A percentile compares a stretch with the other conserved stretches of the same genome.
Evolutionary conservation across 2,329 filamentous ascomycete genomes (phyloP).

Genomic region (Colletotrichum lini): DNA sequence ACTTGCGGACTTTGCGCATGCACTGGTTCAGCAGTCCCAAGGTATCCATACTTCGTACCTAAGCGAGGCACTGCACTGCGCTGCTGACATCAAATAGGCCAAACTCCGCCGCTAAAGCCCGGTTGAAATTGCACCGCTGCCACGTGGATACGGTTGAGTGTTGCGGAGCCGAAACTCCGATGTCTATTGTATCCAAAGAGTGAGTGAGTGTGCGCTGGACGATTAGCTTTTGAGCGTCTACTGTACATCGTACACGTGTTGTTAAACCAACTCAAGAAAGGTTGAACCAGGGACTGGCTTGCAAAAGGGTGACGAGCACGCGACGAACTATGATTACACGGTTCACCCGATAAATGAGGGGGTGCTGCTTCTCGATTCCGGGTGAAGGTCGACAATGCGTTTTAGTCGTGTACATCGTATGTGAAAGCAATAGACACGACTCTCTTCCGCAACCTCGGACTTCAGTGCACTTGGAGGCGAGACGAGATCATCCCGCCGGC

Average conservation of each 20-base stretch:
- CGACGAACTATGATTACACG: conserved; percentile 25
- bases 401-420: no score
- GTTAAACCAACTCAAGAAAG: no score
- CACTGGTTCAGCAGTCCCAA: no score
- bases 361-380: neutral
- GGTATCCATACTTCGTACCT: no score
- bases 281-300: conserved; percentile 18
- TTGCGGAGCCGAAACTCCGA: neutral
- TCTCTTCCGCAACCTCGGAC: no score
- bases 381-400: neutral
- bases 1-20: conserved; percentile 19
- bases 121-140: neutral
- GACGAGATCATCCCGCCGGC: neutral
- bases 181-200: no score
- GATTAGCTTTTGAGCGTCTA: no score
- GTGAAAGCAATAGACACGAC: neutral
- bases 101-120: no score
- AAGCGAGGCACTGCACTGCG: no score
- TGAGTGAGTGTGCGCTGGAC: neutral
- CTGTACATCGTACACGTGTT: no score
- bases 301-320: neutral
- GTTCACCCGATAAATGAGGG: conserved; percentile 30
- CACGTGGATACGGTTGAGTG: conserved; percentile 29
- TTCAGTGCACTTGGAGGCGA: neutral
- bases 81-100: no score